Conservation (phyloP, 192 early-diverging fungal species). For the Borealophlyctis nickersoniae region DNA sequence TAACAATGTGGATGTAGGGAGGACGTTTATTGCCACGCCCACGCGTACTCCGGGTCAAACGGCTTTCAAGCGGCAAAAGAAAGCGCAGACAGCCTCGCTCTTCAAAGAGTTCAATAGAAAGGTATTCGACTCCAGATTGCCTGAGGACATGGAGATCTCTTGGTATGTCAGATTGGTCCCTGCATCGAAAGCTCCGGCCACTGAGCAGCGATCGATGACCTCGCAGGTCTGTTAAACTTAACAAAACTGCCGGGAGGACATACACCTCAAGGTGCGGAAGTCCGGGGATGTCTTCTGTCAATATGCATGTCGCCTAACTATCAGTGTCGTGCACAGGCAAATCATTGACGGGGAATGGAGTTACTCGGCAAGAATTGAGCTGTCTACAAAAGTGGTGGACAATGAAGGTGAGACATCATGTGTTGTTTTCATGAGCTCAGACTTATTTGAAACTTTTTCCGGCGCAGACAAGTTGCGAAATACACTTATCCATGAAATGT, state of each 20-base stretch:
- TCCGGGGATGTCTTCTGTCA: no score
- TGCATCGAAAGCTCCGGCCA: no score
- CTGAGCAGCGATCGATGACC: no score
- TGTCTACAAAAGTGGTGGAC: constrained; percentile 41
- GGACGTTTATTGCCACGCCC: no score
- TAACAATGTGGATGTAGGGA: no score
- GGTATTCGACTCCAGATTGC: constrained; percentile 23
- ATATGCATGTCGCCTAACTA: no score
- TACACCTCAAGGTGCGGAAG: neutral
- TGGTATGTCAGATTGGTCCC: constrained; percentile 27
- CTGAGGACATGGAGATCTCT: constrained; percentile 17
- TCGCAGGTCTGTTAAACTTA: no score
- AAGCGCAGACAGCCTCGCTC: constrained; percentile 9
- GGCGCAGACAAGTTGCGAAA: constrained; percentile 28
- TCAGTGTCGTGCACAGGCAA: no score
- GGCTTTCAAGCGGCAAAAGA: constrained; percentile 18
- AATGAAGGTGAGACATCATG: constrained; percentile 19
- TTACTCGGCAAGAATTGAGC: constrained; percentile 31
- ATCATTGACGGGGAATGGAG: constrained; percentile 16
- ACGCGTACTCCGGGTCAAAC: neutral
- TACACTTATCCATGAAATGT: constrained; percentile 41
- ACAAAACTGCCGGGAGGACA: constrained; percentile 30
- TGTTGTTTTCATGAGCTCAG: no score
- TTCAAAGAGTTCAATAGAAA: constrained; percentile 28
- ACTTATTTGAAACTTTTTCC: constrained; percentile 4